Evolutionary conservation across 2,329 filamentous ascomycete species (phyloP), one percentile per base, ranked within the genome.

Genomic region (Metarhizium album): DNA sequence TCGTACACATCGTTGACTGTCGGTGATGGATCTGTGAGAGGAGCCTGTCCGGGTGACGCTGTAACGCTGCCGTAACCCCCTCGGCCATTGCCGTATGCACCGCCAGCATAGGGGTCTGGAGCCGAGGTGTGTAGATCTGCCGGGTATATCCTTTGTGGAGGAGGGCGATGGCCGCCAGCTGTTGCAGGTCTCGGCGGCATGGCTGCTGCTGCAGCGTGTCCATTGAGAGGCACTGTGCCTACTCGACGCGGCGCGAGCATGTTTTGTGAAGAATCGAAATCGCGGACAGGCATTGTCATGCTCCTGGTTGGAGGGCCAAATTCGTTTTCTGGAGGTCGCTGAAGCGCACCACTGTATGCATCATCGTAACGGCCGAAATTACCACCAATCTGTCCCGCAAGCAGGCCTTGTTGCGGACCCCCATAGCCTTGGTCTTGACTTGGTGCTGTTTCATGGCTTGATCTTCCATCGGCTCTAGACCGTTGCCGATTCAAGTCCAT

Each of bases 261-360:
- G 23, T 62, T 69, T 33, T 70, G 66, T 57, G 69, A 66, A 18
- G 65, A 62, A 18, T 71, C 68, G 47, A 74, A 63, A 11, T 74
- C 70, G 50, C 76, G 72, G 3, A 70, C 63, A 2, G 80, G 79
- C 76, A 82, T 79, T 4, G 81, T 84, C 73, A 76, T 78, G 52
- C 79, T 83, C 57, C 80, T 71, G n/a, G 67, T 60, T 8, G 76
- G 77, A 2, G 75, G 73, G 0, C 70, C 76, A 56, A 76, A 80
- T 5, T 70, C 68, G 38, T 71, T 66, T 53, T 61, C 60, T 8
- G 56, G 57, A 11, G 68, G 66, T 24, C 53, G 57, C 37, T 66
- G 66, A 48, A 64, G 54, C 3, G 50, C 56, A 11, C 51, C 45
- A 31, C 52, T 52, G 45, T 63, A 64, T 46, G 59, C 59, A 46